Evolutionary conservation across 768 basidiomycete species (phyloP), one percentile per base, ranked within the genome.

Genomic region (Kwoniella dejecticola): DNA sequence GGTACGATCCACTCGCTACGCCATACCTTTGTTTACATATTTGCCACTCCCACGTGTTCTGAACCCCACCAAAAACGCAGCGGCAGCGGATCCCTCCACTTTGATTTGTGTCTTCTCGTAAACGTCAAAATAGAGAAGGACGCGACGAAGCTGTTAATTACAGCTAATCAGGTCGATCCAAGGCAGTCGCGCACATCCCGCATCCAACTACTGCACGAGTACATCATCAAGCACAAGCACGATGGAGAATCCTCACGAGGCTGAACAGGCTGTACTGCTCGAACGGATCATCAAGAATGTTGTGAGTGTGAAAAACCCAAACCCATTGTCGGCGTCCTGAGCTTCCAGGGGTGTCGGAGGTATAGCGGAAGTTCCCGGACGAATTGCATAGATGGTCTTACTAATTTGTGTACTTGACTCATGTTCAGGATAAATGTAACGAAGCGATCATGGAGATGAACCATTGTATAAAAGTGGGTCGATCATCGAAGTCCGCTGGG

Each of bases 161-260:
- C 33, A 36, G 33, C 33, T 36, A 36, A 15, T 36, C n/a, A n/a
- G n/a, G n/a, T n/a, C n/a, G n/a, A n/a, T n/a, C n/a, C n/a, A n/a
- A n/a, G n/a, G n/a, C n/a, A n/a, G n/a, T n/a, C n/a, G n/a, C n/a
- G n/a, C n/a, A n/a, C n/a, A n/a, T n/a, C n/a, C n/a, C n/a, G n/a
- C n/a, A n/a, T n/a, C n/a, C 19, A 13, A 42, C 7, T 5, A 13
- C 11, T 42, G 19, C 41, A 42, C 5, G 11, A 48, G 21, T n/a
- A n/a, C n/a, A n/a, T 36, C 33, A 21, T 13, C 50, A 52, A 38
- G 10, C 46, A 40, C 50, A 52, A 38, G 10, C 46, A 40, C 15
- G 15, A 95, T 96, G 93, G 91, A 96, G 80, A 95, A 95, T 77
- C 93, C 93, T 21, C 92, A 97, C 69, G 90, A 90, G 52, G 91